Conservation (phyloP, 1,139 yeast species). For the Candida neerlandica region DNA sequence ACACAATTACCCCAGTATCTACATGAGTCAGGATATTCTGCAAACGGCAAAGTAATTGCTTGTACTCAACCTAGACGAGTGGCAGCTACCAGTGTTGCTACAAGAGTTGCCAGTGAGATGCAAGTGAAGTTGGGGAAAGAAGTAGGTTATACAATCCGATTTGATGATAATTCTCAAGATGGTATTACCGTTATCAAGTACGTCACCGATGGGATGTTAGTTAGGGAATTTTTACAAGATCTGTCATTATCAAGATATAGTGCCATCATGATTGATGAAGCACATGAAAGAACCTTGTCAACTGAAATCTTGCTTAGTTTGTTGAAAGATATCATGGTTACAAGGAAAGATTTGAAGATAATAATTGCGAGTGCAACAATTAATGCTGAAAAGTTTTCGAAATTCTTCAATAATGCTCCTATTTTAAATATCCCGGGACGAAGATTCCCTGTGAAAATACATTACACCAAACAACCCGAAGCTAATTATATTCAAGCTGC, state of each 20-base stretch:
- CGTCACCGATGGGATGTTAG: slow-evolving; percentile 98
- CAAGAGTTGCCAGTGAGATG: slow-evolving; percentile 95
- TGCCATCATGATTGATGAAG: slow-evolving; percentile 94
- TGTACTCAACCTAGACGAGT: slow-evolving; percentile 98
- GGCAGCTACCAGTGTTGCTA: slow-evolving; percentile 97
- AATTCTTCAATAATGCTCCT: slow-evolving; percentile 88
- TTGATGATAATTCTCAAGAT: slow-evolving; percentile 82
- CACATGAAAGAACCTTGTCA: slow-evolving; percentile 95
- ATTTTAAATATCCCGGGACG: slow-evolving; percentile 96
- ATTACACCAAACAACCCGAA: slow-evolving; percentile 95
- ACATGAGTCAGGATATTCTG: slow-evolving; percentile 74
- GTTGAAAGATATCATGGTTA: slow-evolving; percentile 73
- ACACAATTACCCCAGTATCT: slow-evolving; percentile 98
- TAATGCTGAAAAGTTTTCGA: slow-evolving; percentile 95
- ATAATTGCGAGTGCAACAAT: slow-evolving; percentile 97
- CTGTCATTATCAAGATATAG: slow-evolving; percentile 79
- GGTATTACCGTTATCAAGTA: slow-evolving; percentile 79
- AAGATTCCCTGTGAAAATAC: slow-evolving; percentile 95
- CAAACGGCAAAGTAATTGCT: slow-evolving; percentile 68
- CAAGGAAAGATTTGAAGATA: slow-evolving; percentile 87
- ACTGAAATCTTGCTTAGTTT: slow-evolving; percentile 97
- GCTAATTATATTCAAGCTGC: slow-evolving; percentile 94
- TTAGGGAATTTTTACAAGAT: slow-evolving; percentile 97
- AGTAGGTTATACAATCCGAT: slow-evolving; percentile 92
- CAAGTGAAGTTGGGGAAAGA: slow-evolving; percentile 88